phyloP scores from a whole-genome alignment of 805 yeast species.

The Wickerhamiella sorbophila region DNA sequence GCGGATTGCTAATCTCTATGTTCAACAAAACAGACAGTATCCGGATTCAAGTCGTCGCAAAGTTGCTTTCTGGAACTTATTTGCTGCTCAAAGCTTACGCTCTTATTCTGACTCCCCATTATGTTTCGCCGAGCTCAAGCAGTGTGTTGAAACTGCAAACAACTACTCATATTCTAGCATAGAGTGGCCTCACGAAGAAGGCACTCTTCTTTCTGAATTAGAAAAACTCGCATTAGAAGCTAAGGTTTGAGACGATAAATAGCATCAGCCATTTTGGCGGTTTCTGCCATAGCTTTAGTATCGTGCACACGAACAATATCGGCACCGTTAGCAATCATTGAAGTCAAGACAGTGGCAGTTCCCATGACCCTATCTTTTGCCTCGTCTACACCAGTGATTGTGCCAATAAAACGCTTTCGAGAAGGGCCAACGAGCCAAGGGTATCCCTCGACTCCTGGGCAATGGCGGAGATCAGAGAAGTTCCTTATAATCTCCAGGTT shows the following conservation, averaged over 20 bases:
- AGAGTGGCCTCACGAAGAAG: slow-evolving; percentile 1
- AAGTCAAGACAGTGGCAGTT: slow-evolving; percentile 59
- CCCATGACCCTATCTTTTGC: slow-evolving; percentile 58
- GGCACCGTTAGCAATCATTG: slow-evolving; percentile 57
- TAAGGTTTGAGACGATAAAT: slow-evolving; percentile 32
- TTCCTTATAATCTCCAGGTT: slow-evolving; percentile 48
- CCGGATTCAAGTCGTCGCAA: slow-evolving; percentile 45
- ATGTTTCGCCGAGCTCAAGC: background rate
- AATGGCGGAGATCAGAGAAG: slow-evolving; percentile 16
- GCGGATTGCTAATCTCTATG: slow-evolving; percentile 40
- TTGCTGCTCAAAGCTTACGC: slow-evolving; percentile 46
- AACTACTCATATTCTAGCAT: background rate
- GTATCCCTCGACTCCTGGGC: slow-evolving; percentile 28
- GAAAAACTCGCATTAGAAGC: background rate
- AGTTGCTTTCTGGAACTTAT: slow-evolving; percentile 58
- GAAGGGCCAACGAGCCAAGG: slow-evolving; percentile 79
- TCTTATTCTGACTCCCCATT: slow-evolving; percentile 28
- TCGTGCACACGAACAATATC: slow-evolving; percentile 87
- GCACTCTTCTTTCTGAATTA: background rate
- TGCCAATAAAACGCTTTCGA: slow-evolving; percentile 75
- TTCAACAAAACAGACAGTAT: slow-evolving; percentile 19
- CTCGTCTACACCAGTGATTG: slow-evolving; percentile 40
- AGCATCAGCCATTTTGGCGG: slow-evolving; percentile 55
- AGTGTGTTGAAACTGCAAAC: background rate
- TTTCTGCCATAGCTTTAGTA: slow-evolving; percentile 43